These are phyloP conservation scores for Aquanectria penicillioides DNA, from an alignment of 2,329 filamentous ascomycete genomes.

Conservation along the genomic window DNA sequence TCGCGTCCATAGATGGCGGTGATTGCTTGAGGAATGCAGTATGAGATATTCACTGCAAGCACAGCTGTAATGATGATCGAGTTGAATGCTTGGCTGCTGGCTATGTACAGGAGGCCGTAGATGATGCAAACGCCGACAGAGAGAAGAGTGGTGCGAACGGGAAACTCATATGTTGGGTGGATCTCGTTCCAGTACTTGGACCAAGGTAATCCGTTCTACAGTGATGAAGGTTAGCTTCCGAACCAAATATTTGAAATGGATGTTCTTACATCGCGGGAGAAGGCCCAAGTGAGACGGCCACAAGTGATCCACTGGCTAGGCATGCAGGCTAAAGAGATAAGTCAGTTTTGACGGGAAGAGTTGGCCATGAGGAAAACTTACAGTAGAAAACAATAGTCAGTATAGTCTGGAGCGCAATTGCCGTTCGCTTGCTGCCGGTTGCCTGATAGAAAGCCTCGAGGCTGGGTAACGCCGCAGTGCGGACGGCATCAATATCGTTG, in stretches of 20 bases:
- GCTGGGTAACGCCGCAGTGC: slow-evolving; percentile 28
- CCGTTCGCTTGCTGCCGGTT: slow-evolving; percentile 3
- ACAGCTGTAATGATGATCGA: slow-evolving; percentile 45
- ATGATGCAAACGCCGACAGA: slow-evolving; percentile 39
- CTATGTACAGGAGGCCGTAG: slow-evolving; percentile 47
- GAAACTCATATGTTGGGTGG: slow-evolving; percentile 31
- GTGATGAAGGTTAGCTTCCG: too few relatives aligned
- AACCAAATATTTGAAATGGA: background rate
- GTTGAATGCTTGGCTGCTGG: slow-evolving; percentile 45
- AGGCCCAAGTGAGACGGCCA: slow-evolving; percentile 46
- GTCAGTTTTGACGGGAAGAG: too few relatives aligned
- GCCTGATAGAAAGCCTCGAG: slow-evolving; percentile 34
- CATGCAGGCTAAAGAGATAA: slow-evolving; percentile 28
- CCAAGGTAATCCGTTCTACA: slow-evolving; percentile 13
- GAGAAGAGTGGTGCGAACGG: slow-evolving; percentile 41
- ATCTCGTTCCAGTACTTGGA: slow-evolving; percentile 40
- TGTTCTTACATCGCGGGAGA: slow-evolving; percentile 43
- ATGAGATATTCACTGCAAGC: slow-evolving; percentile 43
- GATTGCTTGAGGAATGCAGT: slow-evolving; percentile 42
- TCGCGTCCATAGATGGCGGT: slow-evolving; percentile 27
- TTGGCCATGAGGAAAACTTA: too few relatives aligned
- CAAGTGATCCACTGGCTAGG: slow-evolving; percentile 44
- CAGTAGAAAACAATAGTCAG: slow-evolving; percentile 4
- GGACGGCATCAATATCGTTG: slow-evolving; percentile 41
- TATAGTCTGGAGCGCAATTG: background rate